Evolutionary conservation across 495 filamentous ascomycete genomes (phyloP).

Genomic region (Penicillium canariense): DNA sequence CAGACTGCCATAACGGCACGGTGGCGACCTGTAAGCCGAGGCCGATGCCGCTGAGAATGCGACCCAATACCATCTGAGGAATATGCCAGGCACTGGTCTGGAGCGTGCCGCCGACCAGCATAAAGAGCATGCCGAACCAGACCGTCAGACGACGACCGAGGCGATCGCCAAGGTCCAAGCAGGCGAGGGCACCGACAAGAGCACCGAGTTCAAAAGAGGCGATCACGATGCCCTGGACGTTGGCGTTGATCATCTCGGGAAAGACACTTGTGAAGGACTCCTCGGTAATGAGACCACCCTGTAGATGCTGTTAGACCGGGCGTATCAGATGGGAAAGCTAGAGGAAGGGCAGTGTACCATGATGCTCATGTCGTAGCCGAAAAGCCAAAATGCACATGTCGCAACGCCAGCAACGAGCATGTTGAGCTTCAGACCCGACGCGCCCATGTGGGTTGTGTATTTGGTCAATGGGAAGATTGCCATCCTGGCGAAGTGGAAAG

Average conservation of each 20-base stretch:
- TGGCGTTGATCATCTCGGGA: constrained; percentile 5
- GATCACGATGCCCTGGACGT: constrained; percentile 16
- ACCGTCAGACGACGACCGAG: constrained; percentile 46
- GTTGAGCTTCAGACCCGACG: constrained; percentile 17
- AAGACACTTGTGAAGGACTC: neutral
- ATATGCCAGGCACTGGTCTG: constrained; percentile 46
- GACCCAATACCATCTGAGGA: constrained; percentile 38
- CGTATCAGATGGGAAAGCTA: neutral
- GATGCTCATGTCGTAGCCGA: constrained; percentile 16
- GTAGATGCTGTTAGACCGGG: no score
- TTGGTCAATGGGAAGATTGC: no score
- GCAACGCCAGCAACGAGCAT: constrained; percentile 10
- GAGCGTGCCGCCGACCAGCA: constrained; percentile 48
- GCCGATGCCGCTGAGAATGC: constrained; percentile 56
- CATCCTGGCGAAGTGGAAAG: no score
- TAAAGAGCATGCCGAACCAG: constrained; percentile 47
- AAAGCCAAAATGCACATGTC: constrained; percentile 14
- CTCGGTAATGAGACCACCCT: no score
- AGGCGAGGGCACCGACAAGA: constrained; percentile 11
- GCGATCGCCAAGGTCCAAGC: constrained; percentile 4
- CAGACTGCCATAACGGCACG: constrained; percentile 53
- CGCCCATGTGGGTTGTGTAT: no score
- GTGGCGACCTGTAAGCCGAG: constrained; percentile 59
- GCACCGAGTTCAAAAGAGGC: constrained; percentile 12
- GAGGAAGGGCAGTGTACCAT: constrained; percentile 9